These are phyloP conservation scores for Nannochloropsis gaditana DNA, from an alignment of 108 stramenopile genomes.

Conservation along the genomic window DNA sequence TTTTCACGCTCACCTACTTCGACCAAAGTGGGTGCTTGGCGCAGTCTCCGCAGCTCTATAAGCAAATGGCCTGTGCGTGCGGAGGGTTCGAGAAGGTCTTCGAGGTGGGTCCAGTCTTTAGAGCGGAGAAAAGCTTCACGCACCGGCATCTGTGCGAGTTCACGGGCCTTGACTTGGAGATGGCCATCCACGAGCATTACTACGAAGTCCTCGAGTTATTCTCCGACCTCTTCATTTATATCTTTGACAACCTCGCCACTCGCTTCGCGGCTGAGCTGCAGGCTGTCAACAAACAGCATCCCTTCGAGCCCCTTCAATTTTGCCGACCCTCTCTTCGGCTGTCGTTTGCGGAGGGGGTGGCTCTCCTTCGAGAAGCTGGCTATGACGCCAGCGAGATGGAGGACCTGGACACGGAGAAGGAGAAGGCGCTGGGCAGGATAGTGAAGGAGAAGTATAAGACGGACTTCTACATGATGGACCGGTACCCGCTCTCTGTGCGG, in stretches of 20 bases:
- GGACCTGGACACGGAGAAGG: constrained; percentile 91
- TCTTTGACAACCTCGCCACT: constrained; percentile 88
- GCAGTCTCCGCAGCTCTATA: constrained; percentile 97
- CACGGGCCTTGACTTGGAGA: constrained; percentile 97
- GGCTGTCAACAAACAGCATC: constrained; percentile 85
- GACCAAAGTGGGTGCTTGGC: constrained; percentile 87
- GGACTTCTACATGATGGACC: constrained; percentile 99
- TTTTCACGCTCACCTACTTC: constrained; percentile 94
- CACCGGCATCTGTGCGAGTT: constrained; percentile 98
- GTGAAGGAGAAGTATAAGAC: constrained; percentile 92
- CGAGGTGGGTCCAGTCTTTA: constrained; percentile 97
- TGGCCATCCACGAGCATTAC: constrained; percentile 97
- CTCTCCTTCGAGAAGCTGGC: constrained; percentile 57
- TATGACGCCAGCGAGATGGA: constrained; percentile 67
- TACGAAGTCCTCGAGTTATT: constrained; percentile 95
- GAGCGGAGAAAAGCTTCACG: constrained; percentile 96
- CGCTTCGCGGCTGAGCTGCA: constrained; percentile 76
- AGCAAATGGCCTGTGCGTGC: constrained; percentile 95
- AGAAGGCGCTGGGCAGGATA: constrained; percentile 92
- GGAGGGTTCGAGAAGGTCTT: constrained; percentile 96
- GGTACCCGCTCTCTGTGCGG: constrained; percentile 90
- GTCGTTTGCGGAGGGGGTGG: constrained; percentile 75
- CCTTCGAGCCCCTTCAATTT: constrained; percentile 90
- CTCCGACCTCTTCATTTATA: constrained; percentile 87
- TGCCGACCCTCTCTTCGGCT: constrained; percentile 79